Evolutionary conservation across 495 filamentous ascomycete species (phyloP).

Genomic region (Xylaria palmicola): DNA sequence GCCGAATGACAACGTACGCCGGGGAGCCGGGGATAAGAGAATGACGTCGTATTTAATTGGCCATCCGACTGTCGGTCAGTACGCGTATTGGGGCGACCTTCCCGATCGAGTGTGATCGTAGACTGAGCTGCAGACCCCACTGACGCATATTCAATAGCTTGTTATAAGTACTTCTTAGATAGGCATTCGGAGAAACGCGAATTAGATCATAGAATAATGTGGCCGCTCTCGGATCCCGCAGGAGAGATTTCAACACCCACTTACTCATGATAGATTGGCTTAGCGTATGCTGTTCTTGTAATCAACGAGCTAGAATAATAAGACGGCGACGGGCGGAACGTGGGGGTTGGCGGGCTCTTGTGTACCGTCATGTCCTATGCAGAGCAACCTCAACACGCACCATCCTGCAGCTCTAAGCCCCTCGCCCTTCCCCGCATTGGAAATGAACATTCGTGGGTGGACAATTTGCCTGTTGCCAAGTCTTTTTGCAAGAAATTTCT

Average conservation of each 20-base stretch:
- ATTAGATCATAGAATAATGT: background rate
- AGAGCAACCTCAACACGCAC: background rate
- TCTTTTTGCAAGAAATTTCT: background rate
- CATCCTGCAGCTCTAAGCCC: background rate
- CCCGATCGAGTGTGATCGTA: slow-evolving; percentile 12
- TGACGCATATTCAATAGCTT: background rate
- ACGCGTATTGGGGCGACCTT: slow-evolving; percentile 7
- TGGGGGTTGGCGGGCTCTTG: background rate
- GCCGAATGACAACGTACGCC: slow-evolving; percentile 13
- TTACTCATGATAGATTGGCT: background rate
- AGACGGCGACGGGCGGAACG: background rate
- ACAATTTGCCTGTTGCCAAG: background rate
- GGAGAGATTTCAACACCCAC: no score
- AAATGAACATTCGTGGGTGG: background rate
- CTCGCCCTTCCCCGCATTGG: background rate
- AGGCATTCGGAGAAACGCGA: background rate
- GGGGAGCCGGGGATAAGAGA: background rate
- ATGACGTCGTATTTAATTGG: slow-evolving; percentile 12
- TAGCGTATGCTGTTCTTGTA: background rate
- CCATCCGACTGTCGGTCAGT: background rate
- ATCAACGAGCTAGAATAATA: background rate
- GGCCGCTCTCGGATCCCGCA: background rate
- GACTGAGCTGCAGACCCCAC: slow-evolving; percentile 5
- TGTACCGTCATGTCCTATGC: no score
- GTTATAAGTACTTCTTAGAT: no score